Percentiles rank a stretch among this genome's conserved stretches.
phyloP scores from a whole-genome alignment of 1,284 basidiomycete species.

The Leccinum angustisporum region DNA sequence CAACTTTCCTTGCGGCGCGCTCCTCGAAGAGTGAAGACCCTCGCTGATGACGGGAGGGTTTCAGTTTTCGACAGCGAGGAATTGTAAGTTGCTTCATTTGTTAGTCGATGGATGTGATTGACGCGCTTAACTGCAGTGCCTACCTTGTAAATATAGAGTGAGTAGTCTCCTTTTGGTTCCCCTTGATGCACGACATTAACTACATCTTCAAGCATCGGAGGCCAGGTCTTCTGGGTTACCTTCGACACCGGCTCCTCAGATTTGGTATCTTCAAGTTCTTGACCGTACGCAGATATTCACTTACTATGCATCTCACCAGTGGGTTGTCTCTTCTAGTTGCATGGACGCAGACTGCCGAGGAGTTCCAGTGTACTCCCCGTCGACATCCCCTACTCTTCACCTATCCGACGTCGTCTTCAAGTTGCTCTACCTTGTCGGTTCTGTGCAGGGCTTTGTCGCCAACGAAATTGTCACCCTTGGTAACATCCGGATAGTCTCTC shows the following conservation, averaged over 20 bases:
- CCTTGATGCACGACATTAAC: neutral
- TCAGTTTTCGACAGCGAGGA: conserved; percentile 30
- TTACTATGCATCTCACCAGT: conserved; percentile 23
- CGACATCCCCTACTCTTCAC: conserved; percentile 34
- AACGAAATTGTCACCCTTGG: conserved; percentile 47
- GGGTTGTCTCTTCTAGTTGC: conserved; percentile 39
- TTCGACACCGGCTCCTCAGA: conserved; percentile 38
- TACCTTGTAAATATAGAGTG: conserved; percentile 33
- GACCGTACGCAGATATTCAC: neutral
- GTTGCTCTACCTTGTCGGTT: conserved; percentile 48
- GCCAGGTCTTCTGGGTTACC: conserved; percentile 35
- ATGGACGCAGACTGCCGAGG: conserved; percentile 33
- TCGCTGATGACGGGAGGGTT: conserved; percentile 12
- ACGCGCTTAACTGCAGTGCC: conserved; percentile 17
- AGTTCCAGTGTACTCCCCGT: conserved; percentile 33
- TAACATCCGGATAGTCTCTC: conserved; percentile 39
- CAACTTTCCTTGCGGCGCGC: conserved; percentile 27
- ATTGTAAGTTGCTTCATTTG: conserved; percentile 24
- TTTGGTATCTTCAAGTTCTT: conserved; percentile 20
- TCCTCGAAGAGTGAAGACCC: conserved; percentile 19
- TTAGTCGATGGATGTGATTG: conserved; percentile 1
- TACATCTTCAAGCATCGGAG: conserved; percentile 27
- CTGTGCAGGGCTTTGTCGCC: conserved; percentile 44
- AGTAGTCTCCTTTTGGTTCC: conserved; percentile 5
- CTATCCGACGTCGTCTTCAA: conserved; percentile 38